phyloP scores from a whole-genome alignment of 345 rosid species.

The Limnanthes douglasii region DNA sequence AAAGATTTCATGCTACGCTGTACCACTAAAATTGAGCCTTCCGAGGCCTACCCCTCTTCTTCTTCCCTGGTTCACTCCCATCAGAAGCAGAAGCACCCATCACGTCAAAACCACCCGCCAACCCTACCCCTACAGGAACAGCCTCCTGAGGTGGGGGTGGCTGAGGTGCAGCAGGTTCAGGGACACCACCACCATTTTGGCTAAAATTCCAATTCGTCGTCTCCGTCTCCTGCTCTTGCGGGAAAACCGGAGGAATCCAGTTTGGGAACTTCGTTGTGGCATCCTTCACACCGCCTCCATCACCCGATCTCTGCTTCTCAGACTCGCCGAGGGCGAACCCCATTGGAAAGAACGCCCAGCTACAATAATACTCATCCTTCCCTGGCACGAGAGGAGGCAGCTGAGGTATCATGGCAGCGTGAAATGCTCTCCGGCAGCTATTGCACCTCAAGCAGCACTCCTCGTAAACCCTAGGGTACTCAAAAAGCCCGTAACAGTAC shows the following conservation, averaged over 20 bases:
- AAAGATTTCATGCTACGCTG: too few relatives aligned
- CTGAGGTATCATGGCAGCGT: conserved; percentile 35
- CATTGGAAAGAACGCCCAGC: conserved; percentile 81
- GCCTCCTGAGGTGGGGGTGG: too few relatives aligned
- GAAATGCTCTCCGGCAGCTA: conserved; percentile 59
- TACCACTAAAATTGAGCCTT: too few relatives aligned
- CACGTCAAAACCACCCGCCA: too few relatives aligned
- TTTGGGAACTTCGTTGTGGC: conserved; percentile 22
- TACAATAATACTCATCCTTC: conserved; percentile 64
- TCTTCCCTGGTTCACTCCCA: too few relatives aligned
- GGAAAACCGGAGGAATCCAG: conserved; percentile 39
- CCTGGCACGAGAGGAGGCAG: conserved; percentile 77
- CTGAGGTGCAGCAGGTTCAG: too few relatives aligned
- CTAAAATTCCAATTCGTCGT: too few relatives aligned
- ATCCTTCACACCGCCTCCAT: conserved; percentile 5
- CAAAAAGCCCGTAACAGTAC: conserved; percentile 60
- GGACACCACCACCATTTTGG: too few relatives aligned
- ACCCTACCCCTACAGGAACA: too few relatives aligned
- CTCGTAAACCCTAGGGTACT: conserved; percentile 68
- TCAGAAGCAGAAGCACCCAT: too few relatives aligned
- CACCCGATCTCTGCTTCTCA: conserved; percentile 12
- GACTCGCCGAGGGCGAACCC: conserved; percentile 27
- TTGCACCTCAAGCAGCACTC: conserved; percentile 74
- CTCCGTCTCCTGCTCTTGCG: too few relatives aligned
- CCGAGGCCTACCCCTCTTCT: too few relatives aligned